Percentiles rank a stretch among this genome's conserved stretches.
phyloP scores from a whole-genome alignment of 2,329 filamentous ascomycete genomes.

The Epichloe gansuensis region DNA sequence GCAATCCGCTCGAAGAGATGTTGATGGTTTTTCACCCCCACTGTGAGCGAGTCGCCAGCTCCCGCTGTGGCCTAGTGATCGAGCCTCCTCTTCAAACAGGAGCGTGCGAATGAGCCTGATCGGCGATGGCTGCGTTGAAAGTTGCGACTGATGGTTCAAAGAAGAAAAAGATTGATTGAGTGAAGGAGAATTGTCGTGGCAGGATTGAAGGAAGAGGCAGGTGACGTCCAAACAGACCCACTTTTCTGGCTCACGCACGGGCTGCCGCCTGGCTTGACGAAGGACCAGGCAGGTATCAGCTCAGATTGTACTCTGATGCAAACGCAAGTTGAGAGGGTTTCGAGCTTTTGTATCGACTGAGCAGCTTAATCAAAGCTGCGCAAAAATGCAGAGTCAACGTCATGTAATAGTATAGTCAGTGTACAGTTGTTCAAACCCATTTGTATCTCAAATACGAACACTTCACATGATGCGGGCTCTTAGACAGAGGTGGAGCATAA shows the following conservation, averaged over 20 bases:
- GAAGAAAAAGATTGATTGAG: background rate
- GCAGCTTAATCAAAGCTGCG: background rate
- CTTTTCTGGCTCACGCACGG: background rate
- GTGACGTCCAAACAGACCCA: slow-evolving; percentile 11
- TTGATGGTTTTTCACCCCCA: background rate
- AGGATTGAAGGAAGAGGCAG: slow-evolving; percentile 1
- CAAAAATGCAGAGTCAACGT: too few species aligned
- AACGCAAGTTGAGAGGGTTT: too few species aligned
- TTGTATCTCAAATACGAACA: too few species aligned
- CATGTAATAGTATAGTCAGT: too few species aligned
- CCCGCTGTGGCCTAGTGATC: background rate
- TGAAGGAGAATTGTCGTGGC: background rate
- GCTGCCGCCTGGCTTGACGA: background rate
- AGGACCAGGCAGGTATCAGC: background rate
- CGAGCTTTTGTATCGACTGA: background rate
- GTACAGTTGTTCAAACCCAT: too few species aligned
- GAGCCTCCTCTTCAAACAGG: background rate
- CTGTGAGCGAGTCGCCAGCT: background rate
- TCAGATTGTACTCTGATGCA: background rate
- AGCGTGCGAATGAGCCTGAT: background rate
- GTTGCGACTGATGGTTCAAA: background rate
- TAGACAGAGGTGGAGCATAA: too few species aligned
- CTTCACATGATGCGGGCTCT: too few species aligned
- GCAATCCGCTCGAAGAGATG: background rate
- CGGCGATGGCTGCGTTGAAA: background rate